phyloP scores from a whole-genome alignment of 1,139 yeast genomes.

The Suhomyces chickasaworum region DNA sequence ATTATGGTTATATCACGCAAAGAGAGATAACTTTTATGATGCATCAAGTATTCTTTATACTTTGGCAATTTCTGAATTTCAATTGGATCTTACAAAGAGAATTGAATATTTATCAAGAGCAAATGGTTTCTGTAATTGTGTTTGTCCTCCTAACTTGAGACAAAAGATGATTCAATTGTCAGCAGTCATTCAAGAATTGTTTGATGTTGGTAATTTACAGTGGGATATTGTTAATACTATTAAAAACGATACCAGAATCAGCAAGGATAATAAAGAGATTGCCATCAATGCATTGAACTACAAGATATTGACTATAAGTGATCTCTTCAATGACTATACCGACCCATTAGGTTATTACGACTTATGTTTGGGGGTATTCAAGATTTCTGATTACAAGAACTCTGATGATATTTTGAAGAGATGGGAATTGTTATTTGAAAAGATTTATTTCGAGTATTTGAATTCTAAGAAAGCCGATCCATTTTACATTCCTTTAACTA shows the following conservation, averaged over 20 bases:
- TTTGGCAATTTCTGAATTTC: slow-evolving; percentile 74
- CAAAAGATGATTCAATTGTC: slow-evolving; percentile 76
- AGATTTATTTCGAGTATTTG: slow-evolving; percentile 38
- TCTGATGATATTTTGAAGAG: slow-evolving; percentile 70
- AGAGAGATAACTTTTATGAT: slow-evolving; percentile 71
- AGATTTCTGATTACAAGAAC: slow-evolving; percentile 78
- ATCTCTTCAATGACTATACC: slow-evolving; percentile 81
- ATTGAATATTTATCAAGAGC: slow-evolving; percentile 91
- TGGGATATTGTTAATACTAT: slow-evolving; percentile 72
- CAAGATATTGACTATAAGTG: slow-evolving; percentile 70
- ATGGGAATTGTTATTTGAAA: slow-evolving; percentile 67
- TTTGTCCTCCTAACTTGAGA: slow-evolving; percentile 74
- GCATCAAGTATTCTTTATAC: slow-evolving; percentile 83
- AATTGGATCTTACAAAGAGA: slow-evolving; percentile 67
- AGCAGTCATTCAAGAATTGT: slow-evolving; percentile 70
- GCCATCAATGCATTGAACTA: slow-evolving; percentile 61
- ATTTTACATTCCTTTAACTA: slow-evolving; percentile 36
- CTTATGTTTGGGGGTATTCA: slow-evolving; percentile 74
- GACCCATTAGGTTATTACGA: slow-evolving; percentile 89
- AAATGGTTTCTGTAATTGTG: slow-evolving; percentile 87
- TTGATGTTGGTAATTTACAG: slow-evolving; percentile 87
- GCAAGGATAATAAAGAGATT: slow-evolving; percentile 44
- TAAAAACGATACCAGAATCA: slow-evolving; percentile 59
- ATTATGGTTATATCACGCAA: slow-evolving; percentile 88
- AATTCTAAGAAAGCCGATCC: slow-evolving; percentile 38